A percentile compares a stretch with the other conserved stretches of the same genome.
phyloP scores from a whole-genome alignment of 2,329 filamentous ascomycete species.

The Lecanicillium sp. region DNA sequence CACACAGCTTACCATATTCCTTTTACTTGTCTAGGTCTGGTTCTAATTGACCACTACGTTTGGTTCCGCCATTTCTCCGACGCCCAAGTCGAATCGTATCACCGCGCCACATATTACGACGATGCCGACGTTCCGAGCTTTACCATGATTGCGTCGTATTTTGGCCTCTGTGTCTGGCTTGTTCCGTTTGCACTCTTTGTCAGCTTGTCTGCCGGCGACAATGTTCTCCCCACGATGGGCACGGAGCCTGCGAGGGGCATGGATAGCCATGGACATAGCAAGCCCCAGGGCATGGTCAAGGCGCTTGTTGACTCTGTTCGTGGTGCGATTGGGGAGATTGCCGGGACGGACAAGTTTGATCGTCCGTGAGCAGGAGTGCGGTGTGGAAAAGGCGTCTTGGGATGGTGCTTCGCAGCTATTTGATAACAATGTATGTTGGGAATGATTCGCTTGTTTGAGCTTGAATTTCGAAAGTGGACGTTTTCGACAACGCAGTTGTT shows the following conservation, averaged over 20 bases:
- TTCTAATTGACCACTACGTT: constrained; percentile 83
- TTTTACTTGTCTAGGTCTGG: constrained; percentile 52
- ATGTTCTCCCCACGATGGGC: constrained; percentile 87
- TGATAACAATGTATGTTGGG: too few relatives aligned
- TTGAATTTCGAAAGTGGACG: too few relatives aligned
- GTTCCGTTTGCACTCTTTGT: constrained; percentile 95
- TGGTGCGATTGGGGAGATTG: constrained; percentile 40
- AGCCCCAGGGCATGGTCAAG: constrained; percentile 58
- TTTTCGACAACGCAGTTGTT: too few relatives aligned
- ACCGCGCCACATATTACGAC: constrained; percentile 55
- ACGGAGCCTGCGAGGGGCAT: constrained; percentile 44
- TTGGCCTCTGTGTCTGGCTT: constrained; percentile 93
- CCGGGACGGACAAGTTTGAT: constrained; percentile 18
- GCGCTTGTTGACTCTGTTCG: constrained; percentile 52
- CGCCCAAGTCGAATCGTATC: constrained; percentile 48
- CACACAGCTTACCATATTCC: neutral
- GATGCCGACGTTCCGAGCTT: constrained; percentile 65
- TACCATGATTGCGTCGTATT: constrained; percentile 91
- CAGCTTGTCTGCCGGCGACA: constrained; percentile 86
- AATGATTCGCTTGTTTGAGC: too few relatives aligned
- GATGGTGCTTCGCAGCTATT: neutral
- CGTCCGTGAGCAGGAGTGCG: constrained; percentile 16
- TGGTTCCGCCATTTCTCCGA: constrained; percentile 92
- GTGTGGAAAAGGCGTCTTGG: neutral
- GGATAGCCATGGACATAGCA: constrained; percentile 28